Base-by-base conservation (phyloP, 441 rosid genomes). In the Aleurites moluccanus region DNA sequence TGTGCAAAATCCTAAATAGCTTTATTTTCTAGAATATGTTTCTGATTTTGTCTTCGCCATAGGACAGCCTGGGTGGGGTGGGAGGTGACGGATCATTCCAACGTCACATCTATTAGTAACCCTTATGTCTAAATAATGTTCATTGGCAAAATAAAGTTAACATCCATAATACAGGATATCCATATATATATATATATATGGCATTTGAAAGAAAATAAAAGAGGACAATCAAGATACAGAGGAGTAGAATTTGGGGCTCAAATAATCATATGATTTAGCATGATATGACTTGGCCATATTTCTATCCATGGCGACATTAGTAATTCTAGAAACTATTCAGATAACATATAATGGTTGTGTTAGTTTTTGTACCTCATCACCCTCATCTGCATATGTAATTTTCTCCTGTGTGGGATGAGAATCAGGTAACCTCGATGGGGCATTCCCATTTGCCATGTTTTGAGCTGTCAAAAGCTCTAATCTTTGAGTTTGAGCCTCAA, bases 401-500 rank as follows among this genome's bases (percentile, higher is more conserved):
- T 77, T 82, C 74, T 94, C 98, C 77, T 80, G 90, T 62, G 76
- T 45, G 30, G 77, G 45, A 56, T 40, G 87, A 71, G 90, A 71
- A 78, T 90, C 96, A 18, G 83, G 82, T 68, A 80, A 88, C 79
- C 86, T 90, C 75, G 84, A 79, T 14, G 88, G 81, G 66, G 80
- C 65, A 78, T 85, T 83, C 71, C 80, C 95, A 70, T 63, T 73
- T 67, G 85, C 89, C 93, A 96, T 89, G 79, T 79, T 91, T 84
- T 90, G 94, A 70, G 98, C 89, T 63, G 98, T 89, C 85, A 92
- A 83, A 71, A 93, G 92, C 85, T 96, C 98, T 81, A 96, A 80
- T 87, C 98, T 94, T 82, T 92, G 96, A 15, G 98, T 96, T 79
- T 96, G 99, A 74, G 69, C 83, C 85, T 94, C 98, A 15, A 94